phyloP scores from a whole-genome alignment of 2,329 filamentous ascomycete genomes.

The Aureobasidium melanogenum region DNA sequence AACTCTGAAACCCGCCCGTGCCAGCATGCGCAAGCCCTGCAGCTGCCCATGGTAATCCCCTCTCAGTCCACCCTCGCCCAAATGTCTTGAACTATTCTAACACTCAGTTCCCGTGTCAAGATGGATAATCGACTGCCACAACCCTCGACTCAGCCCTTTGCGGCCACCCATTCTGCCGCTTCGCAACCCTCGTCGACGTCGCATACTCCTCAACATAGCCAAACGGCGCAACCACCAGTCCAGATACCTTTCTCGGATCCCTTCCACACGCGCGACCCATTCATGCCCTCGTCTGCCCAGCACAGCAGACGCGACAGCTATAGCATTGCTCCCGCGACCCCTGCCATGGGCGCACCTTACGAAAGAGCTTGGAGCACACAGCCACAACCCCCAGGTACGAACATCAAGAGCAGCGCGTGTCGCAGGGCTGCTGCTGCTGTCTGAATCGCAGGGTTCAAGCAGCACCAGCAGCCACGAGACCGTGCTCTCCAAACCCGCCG shows the following conservation, averaged over 20 bases:
- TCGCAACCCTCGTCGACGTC: slow-evolving; percentile 25
- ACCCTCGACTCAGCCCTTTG: slow-evolving; percentile 17
- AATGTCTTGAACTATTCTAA: not conserved
- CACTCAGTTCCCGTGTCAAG: not conserved
- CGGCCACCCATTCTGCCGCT: not conserved
- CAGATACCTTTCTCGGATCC: slow-evolving; percentile 40
- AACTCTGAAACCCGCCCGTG: not conserved
- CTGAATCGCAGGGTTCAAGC: slow-evolving; percentile 1
- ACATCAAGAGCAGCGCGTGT: not conserved
- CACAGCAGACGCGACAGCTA: slow-evolving; percentile 34
- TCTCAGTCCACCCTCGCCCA: not conserved
- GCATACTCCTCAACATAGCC: slow-evolving; percentile 24
- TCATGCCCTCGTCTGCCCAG: slow-evolving; percentile 30
- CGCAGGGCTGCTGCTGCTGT: not conserved
- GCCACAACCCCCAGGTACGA: slow-evolving; percentile 10
- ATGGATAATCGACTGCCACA: slow-evolving; percentile 26
- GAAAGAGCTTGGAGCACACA: slow-evolving; percentile 21
- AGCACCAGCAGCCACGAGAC: slow-evolving; percentile 9
- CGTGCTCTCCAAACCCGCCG: not conserved
- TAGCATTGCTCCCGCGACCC: slow-evolving; percentile 20
- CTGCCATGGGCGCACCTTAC: slow-evolving; percentile 12
- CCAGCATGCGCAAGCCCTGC: slow-evolving; percentile 6
- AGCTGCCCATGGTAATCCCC: not conserved
- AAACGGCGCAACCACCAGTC: slow-evolving; percentile 30
- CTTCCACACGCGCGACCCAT: slow-evolving; percentile 39